Evolutionary conservation across 768 basidiomycete species (phyloP).

Genomic region (Phanerochaete sordida): DNA sequence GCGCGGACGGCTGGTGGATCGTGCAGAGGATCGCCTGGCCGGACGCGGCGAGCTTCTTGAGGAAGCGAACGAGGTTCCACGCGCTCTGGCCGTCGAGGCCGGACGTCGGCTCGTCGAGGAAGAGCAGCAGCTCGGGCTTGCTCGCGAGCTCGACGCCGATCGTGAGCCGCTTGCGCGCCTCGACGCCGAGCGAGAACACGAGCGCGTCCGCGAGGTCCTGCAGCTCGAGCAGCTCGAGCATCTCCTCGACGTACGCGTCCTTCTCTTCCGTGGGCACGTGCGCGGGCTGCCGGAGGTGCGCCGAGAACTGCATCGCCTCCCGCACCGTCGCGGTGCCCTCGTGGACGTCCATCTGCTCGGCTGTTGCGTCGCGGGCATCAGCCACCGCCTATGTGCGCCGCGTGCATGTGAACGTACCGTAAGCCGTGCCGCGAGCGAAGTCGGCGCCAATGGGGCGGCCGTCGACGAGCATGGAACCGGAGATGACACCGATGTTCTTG

Average conservation of each 20-base stretch:
- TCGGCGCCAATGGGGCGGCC: conserved; percentile 56
- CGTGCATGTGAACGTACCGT: conserved; percentile 44
- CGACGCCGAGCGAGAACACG: conserved; percentile 64
- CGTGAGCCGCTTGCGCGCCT: conserved; percentile 80
- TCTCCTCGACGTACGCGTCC: conserved; percentile 75
- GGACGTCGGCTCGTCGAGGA: conserved; percentile 54
- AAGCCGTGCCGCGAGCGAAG: conserved; percentile 69
- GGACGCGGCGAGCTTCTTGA: conserved; percentile 77
- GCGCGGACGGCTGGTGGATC: conserved; percentile 84
- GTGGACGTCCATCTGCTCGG: conserved; percentile 86
- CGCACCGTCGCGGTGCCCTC: conserved; percentile 80
- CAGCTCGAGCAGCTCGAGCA: conserved; percentile 79
- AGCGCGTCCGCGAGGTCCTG: conserved; percentile 83
- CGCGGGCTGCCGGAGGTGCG: conserved; percentile 76
- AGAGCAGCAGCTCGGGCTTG: conserved; percentile 76
- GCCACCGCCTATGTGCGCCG: conserved; percentile 20
- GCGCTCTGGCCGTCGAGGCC: conserved; percentile 65
- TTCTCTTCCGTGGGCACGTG: conserved; percentile 68
- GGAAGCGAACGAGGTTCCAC: conserved; percentile 79
- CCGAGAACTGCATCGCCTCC: conserved; percentile 83
- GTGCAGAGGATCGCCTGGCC: conserved; percentile 91
- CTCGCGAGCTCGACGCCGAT: conserved; percentile 91
- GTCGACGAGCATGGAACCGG: conserved; percentile 64
- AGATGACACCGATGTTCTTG: conserved; percentile 65
- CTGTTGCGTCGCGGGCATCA: conserved; percentile 27